phyloP scores from a whole-genome alignment of 805 yeast species.

The Monosporozyma solicola region DNA sequence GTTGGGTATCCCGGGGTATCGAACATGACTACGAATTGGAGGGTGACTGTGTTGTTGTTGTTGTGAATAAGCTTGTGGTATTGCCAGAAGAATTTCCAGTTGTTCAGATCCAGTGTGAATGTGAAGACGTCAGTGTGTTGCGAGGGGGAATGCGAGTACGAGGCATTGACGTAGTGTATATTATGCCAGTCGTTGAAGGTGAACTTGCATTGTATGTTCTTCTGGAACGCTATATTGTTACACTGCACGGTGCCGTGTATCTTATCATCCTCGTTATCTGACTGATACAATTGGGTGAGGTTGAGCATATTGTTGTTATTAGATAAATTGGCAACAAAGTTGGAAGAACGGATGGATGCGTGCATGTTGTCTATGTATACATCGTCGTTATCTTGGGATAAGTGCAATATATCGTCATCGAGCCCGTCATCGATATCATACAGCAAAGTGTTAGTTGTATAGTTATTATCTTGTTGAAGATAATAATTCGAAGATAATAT shows the following conservation, averaged over 20 bases:
- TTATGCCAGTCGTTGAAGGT: conserved; percentile 28
- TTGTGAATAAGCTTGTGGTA: conserved; percentile 14
- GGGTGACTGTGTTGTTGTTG: neutral
- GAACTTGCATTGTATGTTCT: conserved; percentile 26
- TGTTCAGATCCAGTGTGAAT: conserved; percentile 22
- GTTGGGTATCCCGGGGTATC: conserved; percentile 28
- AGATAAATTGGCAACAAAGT: neutral
- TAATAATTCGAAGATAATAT: too few species aligned
- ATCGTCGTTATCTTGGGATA: too few species aligned
- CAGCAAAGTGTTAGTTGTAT: too few species aligned
- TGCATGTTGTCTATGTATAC: neutral
- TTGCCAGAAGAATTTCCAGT: conserved; percentile 20
- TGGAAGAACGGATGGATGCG: neutral
- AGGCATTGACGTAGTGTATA: conserved; percentile 25
- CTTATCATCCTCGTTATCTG: neutral
- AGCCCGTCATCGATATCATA: too few species aligned
- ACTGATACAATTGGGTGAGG: conserved; percentile 11
- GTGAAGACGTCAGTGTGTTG: conserved; percentile 24
- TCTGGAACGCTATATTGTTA: conserved; percentile 28
- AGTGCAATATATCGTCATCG: too few species aligned
- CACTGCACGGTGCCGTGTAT: conserved; percentile 24
- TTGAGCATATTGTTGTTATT: conserved; percentile 8
- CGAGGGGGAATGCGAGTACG: conserved; percentile 21
- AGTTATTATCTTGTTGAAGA: too few species aligned
- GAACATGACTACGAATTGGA: neutral